These are phyloP conservation scores for Yamadazyma ubonensis DNA, from an alignment of 805 yeast genomes.

Conservation along the genomic window DNA sequence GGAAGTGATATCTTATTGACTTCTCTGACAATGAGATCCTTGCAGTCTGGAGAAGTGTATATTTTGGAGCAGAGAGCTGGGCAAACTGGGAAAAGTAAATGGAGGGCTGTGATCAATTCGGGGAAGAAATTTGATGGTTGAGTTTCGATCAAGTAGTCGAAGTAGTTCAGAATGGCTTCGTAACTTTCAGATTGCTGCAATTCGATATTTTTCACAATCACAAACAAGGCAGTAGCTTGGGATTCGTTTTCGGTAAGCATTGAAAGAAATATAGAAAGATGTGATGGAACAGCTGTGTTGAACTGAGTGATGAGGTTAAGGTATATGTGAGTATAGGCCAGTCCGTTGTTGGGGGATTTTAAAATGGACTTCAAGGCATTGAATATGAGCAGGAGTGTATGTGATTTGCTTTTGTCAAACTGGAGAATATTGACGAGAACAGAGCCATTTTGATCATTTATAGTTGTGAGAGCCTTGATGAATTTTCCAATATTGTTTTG, in stretches of 20 bases:
- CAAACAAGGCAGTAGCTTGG: constrained; percentile 20
- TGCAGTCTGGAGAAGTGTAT: constrained; percentile 22
- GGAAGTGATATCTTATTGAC: constrained; percentile 12
- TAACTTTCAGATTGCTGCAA: constrained; percentile 14
- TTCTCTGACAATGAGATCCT: constrained; percentile 16
- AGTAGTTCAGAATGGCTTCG: constrained; percentile 21
- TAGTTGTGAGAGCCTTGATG: constrained; percentile 13
- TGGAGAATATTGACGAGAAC: constrained; percentile 17
- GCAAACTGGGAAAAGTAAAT: constrained; percentile 26
- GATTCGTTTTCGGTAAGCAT: constrained; percentile 14
- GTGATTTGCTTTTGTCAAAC: background rate
- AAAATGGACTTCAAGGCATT: constrained; percentile 10
- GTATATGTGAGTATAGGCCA: constrained; percentile 19
- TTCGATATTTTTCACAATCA: constrained; percentile 23
- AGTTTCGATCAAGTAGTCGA: constrained; percentile 22
- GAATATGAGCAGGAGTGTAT: constrained; percentile 7
- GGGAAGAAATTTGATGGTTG: constrained; percentile 14
- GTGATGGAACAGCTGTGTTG: constrained; percentile 18
- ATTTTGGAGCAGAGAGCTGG: constrained; percentile 23
- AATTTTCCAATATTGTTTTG: constrained; percentile 19
- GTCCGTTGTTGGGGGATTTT: constrained; percentile 8
- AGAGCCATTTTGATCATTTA: constrained; percentile 18
- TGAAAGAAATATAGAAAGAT: constrained; percentile 21
- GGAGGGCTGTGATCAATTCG: constrained; percentile 23
- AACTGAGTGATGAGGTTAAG: constrained; percentile 21